Conservation (phyloP, 305 asterid species). For the Petunia hybrid region DNA sequence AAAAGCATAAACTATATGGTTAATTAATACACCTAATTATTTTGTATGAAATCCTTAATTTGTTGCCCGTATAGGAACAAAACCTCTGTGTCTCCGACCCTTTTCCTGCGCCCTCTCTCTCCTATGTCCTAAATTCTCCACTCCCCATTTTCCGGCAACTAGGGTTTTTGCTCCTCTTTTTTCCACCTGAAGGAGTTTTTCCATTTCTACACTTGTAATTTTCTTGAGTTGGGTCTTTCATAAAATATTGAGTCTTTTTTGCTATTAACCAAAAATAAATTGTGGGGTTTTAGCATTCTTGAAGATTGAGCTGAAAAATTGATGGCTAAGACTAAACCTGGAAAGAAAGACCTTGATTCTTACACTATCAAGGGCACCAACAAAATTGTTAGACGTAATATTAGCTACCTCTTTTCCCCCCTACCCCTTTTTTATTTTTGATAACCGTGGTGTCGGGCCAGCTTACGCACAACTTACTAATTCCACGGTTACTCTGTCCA, state of each 20-base stretch:
- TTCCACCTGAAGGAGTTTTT: not conserved
- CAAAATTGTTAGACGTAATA: slow-evolving; percentile 53
- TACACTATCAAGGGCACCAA: slow-evolving; percentile 55
- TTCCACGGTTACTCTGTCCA: not conserved
- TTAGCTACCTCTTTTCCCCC: not conserved
- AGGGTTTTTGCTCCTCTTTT: slow-evolving; percentile 38
- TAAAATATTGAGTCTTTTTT: not conserved
- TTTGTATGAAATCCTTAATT: not conserved
- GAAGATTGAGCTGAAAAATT: not conserved
- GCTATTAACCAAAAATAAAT: not conserved
- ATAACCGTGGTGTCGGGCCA: not conserved
- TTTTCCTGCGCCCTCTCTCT: slow-evolving; percentile 14
- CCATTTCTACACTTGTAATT: not conserved
- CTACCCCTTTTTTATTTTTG: not conserved
- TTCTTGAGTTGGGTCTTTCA: not conserved
- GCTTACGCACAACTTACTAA: not conserved
- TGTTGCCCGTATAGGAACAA: not conserved
- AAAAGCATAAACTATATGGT: too few relatives aligned
- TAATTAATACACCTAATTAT: too few relatives aligned
- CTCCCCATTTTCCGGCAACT: slow-evolving; percentile 40
- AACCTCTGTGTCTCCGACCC: slow-evolving; percentile 31
- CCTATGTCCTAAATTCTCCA: slow-evolving; percentile 1
- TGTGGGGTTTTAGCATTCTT: not conserved
- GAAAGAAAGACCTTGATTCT: slow-evolving; percentile 53
- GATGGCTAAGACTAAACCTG: slow-evolving; percentile 59